phyloP scores from a whole-genome alignment of 2,329 filamentous ascomycete genomes.

The Ophiostoma ulmi region DNA sequence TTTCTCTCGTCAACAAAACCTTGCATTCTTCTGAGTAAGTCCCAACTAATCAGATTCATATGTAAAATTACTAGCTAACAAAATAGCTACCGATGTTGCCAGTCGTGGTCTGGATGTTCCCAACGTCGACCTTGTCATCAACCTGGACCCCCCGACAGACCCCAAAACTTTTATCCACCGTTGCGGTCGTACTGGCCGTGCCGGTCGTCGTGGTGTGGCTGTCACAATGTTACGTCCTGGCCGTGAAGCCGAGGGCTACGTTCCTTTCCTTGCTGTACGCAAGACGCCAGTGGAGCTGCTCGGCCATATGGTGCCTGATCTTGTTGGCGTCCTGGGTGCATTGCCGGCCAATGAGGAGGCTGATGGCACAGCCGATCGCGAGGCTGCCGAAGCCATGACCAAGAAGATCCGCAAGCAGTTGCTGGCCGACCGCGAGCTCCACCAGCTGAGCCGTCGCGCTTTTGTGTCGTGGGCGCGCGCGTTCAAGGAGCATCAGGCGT shows the following conservation, averaged over 20 bases:
- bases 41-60: neutral
- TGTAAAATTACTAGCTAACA: neutral
- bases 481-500: constrained; percentile 85
- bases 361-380: constrained; percentile 26
- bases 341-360: constrained; percentile 18
- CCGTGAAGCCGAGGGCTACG: constrained; percentile 75
- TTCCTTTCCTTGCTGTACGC: constrained; percentile 77
- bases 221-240: constrained; percentile 82
- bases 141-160: constrained; percentile 77
- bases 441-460: constrained; percentile 83
- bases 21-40: constrained; percentile 65
- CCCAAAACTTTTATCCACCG: constrained; percentile 95
- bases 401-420: constrained; percentile 35
- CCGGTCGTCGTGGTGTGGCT: constrained; percentile 78
- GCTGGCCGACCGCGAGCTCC: constrained; percentile 58
- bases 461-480: constrained; percentile 92
- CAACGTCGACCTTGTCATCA: constrained; percentile 83
- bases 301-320: constrained; percentile 47
- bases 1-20: constrained; percentile 72
- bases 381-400: constrained; percentile 49
- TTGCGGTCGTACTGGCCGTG: constrained; percentile 81
- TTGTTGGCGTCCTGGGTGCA: constrained; percentile 43
- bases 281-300: constrained; percentile 75
- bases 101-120: constrained; percentile 88
- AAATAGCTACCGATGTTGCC: constrained; percentile 68